Conservation (phyloP, 306 rosid species). For the Vigna nakashimae region DNA sequence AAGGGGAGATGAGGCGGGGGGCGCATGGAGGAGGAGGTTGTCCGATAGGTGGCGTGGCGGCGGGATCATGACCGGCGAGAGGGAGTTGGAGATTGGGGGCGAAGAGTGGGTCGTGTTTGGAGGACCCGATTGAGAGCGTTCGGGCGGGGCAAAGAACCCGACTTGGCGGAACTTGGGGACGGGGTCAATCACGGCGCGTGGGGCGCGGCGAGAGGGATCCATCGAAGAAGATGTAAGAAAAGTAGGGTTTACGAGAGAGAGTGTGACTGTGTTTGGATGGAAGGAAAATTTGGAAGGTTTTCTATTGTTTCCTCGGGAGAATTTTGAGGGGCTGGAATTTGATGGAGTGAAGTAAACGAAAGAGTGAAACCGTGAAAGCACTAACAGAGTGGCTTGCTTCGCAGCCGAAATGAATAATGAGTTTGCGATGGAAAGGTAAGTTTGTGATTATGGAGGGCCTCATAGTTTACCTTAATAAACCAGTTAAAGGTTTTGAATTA, state of each 20-base stretch:
- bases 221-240: constrained; percentile 38
- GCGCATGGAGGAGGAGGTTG: constrained; percentile 44
- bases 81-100: constrained; percentile 55
- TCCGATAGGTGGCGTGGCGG: constrained; percentile 78
- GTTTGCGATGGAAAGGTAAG: too few relatives aligned
- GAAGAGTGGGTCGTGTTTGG: constrained; percentile 55
- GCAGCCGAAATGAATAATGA: background rate
- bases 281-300: constrained; percentile 16
- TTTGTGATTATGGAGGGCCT: too few relatives aligned
- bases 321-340: background rate
- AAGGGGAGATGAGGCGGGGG: constrained; percentile 49
- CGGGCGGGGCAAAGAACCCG: constrained; percentile 78
- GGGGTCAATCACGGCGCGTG: constrained; percentile 78
- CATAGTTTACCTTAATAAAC: too few relatives aligned
- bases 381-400: background rate
- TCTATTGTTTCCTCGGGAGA: constrained; percentile 15
- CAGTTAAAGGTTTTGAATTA: too few relatives aligned
- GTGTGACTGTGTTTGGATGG: constrained; percentile 17
- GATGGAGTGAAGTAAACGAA: background rate
- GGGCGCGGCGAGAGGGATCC: constrained; percentile 85
- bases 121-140: constrained; percentile 47
- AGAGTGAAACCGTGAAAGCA: background rate
- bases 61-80: constrained; percentile 89
- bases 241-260: background rate
- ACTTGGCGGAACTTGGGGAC: constrained; percentile 87